Evolutionary conservation across 495 filamentous ascomycete species (phyloP).

Genomic region (Jackrogersella minutella): DNA sequence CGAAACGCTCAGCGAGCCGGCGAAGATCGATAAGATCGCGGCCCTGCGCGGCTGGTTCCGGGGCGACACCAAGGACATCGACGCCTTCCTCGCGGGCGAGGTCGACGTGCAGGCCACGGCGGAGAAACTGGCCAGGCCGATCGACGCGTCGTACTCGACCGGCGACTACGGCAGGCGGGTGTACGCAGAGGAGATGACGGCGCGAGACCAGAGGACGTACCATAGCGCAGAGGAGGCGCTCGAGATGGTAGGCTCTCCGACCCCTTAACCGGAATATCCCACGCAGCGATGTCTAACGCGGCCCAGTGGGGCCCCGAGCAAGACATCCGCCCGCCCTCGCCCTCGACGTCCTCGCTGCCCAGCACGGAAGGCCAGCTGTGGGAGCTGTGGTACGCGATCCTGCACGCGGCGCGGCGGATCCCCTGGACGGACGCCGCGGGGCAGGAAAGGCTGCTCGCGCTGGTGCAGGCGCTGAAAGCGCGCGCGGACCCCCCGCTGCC

Average conservation of each 20-base stretch:
- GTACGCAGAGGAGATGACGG: neutral
- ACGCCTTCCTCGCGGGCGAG: neutral
- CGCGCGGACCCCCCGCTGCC: neutral
- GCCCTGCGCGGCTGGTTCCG: neutral
- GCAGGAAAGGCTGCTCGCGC: conserved; percentile 5
- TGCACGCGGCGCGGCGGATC: conserved; percentile 28
- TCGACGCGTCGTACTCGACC: conserved; percentile 15
- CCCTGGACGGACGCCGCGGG: conserved; percentile 13
- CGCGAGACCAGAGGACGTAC: neutral
- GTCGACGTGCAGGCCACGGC: neutral
- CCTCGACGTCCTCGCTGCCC: neutral
- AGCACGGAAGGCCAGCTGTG: conserved; percentile 8
- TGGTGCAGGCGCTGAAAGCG: conserved; percentile 5
- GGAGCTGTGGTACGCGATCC: conserved; percentile 19
- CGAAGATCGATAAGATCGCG: conserved; percentile 11
- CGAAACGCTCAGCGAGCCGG: conserved; percentile 3
- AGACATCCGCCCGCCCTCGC: neutral
- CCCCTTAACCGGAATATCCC: neutral
- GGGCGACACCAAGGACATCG: neutral
- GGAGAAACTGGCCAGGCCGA: conserved; percentile 1
- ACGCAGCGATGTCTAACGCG: neutral
- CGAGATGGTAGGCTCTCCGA: neutral
- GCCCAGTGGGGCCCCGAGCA: conserved; percentile 18
- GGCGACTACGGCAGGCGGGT: conserved; percentile 1
- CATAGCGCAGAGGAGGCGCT: neutral